A percentile compares a stretch with the other conserved stretches of the same genome.
Evolutionary conservation across 2,329 filamentous ascomycete genomes (phyloP).

Genomic region (Domatiomyces globalis): DNA sequence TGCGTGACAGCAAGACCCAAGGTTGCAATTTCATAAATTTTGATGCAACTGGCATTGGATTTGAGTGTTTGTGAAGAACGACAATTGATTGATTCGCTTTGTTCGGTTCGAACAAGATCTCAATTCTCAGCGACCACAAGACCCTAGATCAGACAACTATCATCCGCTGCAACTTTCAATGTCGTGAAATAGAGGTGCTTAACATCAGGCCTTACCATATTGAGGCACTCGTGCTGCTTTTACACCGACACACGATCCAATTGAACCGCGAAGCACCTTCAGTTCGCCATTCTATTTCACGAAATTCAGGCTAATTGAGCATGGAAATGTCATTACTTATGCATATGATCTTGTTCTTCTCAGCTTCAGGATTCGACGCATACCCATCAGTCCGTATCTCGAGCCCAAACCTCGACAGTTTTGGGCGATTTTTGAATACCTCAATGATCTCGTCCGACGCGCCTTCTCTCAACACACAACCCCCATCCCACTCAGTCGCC

Average conservation of each 20-base stretch:
- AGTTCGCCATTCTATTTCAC: background rate
- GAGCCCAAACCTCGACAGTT: background rate
- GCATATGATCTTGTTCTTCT: background rate
- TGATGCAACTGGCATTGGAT: background rate
- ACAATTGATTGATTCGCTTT: background rate
- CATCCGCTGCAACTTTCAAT: background rate
- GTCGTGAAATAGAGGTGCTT: background rate
- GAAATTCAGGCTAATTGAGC: background rate
- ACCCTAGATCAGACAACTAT: background rate
- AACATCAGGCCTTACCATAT: background rate
- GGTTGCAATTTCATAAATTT: background rate
- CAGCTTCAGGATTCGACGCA: background rate
- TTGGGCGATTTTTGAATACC: background rate
- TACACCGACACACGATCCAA: background rate
- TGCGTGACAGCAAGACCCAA: background rate
- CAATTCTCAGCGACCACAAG: background rate
- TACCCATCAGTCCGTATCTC: background rate
- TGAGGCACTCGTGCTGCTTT: background rate
- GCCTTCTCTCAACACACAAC: background rate
- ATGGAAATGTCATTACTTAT: background rate
- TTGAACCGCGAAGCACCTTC: background rate
- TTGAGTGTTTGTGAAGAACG: background rate
- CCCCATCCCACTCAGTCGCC: background rate
- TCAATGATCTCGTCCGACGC: background rate
- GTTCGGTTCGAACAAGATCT: background rate